These are phyloP conservation scores for Rutstroemia sp. DNA, from an alignment of 2,329 filamentous ascomycete genomes.

Conservation along the genomic window DNA sequence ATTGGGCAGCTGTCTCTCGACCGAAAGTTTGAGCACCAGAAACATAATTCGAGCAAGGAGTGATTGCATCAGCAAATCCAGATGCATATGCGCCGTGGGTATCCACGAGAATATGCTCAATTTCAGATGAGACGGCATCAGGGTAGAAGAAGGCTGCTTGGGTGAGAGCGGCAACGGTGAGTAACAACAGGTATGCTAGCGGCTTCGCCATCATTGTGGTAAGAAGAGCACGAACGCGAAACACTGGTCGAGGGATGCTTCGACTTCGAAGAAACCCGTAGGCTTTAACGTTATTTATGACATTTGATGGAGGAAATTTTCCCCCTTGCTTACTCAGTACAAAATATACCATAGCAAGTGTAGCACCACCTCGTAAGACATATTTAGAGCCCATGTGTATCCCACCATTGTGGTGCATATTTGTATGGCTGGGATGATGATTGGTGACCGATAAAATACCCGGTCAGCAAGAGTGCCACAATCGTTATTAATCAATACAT, in stretches of 20 bases:
- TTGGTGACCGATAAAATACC: background rate
- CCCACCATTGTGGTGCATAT: background rate
- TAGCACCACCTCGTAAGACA: background rate
- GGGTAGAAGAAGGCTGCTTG: slow-evolving; percentile 17
- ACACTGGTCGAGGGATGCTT: too few relatives aligned
- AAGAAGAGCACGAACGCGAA: background rate
- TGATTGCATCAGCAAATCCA: slow-evolving; percentile 46
- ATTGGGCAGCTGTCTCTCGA: slow-evolving; percentile 43
- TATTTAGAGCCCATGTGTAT: background rate
- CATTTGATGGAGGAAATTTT: too few relatives aligned
- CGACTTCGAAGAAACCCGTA: too few relatives aligned
- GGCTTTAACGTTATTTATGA: too few relatives aligned
- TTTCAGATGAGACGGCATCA: slow-evolving; percentile 13
- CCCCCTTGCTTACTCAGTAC: too few relatives aligned
- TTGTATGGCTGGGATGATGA: background rate
- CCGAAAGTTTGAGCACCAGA: slow-evolving; percentile 43
- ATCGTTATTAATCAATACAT: background rate
- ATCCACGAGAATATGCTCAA: slow-evolving; percentile 21
- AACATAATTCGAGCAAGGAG: slow-evolving; percentile 47
- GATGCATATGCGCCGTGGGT: slow-evolving; percentile 17
- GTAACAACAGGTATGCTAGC: background rate
- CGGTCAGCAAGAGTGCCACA: background rate
- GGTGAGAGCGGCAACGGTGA: background rate
- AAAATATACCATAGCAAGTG: background rate
- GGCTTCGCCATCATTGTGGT: background rate